Conservation (phyloP, 306 rosid genomes). For the Oemleria cerasiformis region DNA sequence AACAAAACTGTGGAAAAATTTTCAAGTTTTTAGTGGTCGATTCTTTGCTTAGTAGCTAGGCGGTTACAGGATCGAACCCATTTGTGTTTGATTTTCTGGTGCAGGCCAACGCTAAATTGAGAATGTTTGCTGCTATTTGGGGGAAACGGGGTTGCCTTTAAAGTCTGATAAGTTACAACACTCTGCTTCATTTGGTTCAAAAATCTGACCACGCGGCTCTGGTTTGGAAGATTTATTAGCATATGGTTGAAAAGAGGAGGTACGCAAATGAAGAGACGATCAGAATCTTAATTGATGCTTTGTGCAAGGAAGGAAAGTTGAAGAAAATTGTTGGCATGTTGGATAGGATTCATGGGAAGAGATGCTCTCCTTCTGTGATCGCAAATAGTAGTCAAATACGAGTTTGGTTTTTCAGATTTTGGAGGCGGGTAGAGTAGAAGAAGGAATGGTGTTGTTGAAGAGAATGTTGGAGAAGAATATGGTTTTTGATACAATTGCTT, state of each 20-base stretch:
- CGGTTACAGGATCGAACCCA: slow-evolving; percentile 37
- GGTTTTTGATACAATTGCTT: slow-evolving; percentile 59
- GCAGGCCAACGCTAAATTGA: slow-evolving; percentile 55
- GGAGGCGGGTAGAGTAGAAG: slow-evolving; percentile 50
- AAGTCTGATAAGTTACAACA: slow-evolving; percentile 58
- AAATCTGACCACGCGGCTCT: slow-evolving; percentile 36
- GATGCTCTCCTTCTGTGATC: slow-evolving; percentile 55
- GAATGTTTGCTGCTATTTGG: slow-evolving; percentile 48
- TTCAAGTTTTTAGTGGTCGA: slow-evolving; percentile 40
- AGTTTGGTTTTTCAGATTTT: slow-evolving; percentile 51
- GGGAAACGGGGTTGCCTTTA: slow-evolving; percentile 42
- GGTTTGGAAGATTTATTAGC: slow-evolving; percentile 74
- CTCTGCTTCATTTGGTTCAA: slow-evolving; percentile 52
- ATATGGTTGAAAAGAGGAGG: slow-evolving; percentile 50
- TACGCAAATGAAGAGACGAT: slow-evolving; percentile 52
- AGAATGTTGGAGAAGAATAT: slow-evolving; percentile 70
- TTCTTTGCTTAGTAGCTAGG: slow-evolving; percentile 45
- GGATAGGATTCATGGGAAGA: slow-evolving; percentile 51
- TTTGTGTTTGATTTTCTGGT: slow-evolving; percentile 62
- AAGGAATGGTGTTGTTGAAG: slow-evolving; percentile 52
- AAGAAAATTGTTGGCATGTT: slow-evolving; percentile 40
- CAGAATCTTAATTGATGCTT: slow-evolving; percentile 44
- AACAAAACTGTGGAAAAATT: slow-evolving; percentile 16
- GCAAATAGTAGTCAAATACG: too few relatives aligned
- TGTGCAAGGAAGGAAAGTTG: slow-evolving; percentile 79